A percentile compares a stretch with the other conserved stretches of the same genome.
phyloP scores from a whole-genome alignment of 1,284 basidiomycete species.

The Filobasidium uniguttulatum region DNA sequence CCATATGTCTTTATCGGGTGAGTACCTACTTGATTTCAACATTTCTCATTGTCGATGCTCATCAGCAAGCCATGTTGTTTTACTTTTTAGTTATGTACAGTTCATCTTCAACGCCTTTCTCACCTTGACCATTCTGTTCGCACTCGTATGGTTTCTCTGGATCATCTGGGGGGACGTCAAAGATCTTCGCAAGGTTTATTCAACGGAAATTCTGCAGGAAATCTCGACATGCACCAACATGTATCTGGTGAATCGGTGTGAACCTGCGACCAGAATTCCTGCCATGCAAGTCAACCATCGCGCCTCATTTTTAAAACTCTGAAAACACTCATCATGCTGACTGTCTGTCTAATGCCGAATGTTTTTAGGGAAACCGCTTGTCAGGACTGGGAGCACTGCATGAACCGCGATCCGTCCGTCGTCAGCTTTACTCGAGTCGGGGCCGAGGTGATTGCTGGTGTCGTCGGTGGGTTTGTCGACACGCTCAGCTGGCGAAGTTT shows the following conservation, averaged over 20 bases:
- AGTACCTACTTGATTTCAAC: slow-evolving; percentile 19
- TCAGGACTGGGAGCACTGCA: slow-evolving; percentile 82
- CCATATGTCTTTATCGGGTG: slow-evolving; percentile 59
- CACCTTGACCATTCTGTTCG: slow-evolving; percentile 43
- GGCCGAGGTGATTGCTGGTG: slow-evolving; percentile 88
- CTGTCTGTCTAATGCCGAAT: background rate
- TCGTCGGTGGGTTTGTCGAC: slow-evolving; percentile 91
- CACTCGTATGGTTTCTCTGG: slow-evolving; percentile 47
- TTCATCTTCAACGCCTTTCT: slow-evolving; percentile 88
- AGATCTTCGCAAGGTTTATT: slow-evolving; percentile 75
- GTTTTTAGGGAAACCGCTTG: slow-evolving; percentile 50
- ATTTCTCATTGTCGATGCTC: background rate
- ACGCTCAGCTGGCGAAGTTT: slow-evolving; percentile 94
- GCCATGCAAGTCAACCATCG: slow-evolving; percentile 47
- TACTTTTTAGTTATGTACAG: slow-evolving; percentile 59
- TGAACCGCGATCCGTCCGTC: slow-evolving; percentile 80
- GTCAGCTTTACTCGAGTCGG: slow-evolving; percentile 78
- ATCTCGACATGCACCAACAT: slow-evolving; percentile 67
- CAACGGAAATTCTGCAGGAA: slow-evolving; percentile 81
- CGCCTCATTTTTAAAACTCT: background rate
- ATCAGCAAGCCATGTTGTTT: background rate
- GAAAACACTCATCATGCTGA: background rate
- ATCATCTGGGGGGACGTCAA: slow-evolving; percentile 83
- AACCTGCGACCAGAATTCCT: slow-evolving; percentile 50
- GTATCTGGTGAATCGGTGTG: slow-evolving; percentile 72